phyloP scores from a whole-genome alignment of 305 asterid genomes.

The Fraxinus baroniana region DNA sequence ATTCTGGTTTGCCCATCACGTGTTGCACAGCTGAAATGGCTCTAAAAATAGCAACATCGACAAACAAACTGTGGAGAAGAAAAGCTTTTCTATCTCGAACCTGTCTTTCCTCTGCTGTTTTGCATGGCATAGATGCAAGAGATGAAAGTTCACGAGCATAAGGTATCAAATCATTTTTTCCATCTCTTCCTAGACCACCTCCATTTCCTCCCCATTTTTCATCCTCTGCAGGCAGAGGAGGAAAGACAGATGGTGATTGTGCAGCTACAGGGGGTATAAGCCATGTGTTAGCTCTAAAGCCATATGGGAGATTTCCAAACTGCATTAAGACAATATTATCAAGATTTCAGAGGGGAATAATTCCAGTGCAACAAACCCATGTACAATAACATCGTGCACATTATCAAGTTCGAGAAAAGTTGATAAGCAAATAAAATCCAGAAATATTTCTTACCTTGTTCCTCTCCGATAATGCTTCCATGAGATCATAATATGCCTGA shows the following conservation, averaged over 20 bases:
- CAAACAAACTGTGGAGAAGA: constrained; percentile 89
- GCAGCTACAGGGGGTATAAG: constrained; percentile 90
- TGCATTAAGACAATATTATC: constrained; percentile 38
- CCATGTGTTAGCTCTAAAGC: constrained; percentile 97
- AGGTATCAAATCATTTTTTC: constrained; percentile 76
- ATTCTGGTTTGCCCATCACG: constrained; percentile 60
- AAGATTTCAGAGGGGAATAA: not conserved
- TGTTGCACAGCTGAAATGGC: constrained; percentile 71
- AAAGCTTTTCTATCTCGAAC: constrained; percentile 90
- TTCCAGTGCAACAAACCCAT: constrained; percentile 14
- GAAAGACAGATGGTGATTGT: constrained; percentile 65
- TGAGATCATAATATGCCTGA: constrained; percentile 90
- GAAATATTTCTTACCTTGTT: constrained; percentile 64
- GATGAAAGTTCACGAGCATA: constrained; percentile 70
- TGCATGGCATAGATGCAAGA: constrained; percentile 95
- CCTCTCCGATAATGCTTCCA: constrained; percentile 89
- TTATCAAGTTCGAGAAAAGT: constrained; percentile 1
- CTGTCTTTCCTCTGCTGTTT: constrained; percentile 96
- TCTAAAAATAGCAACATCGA: constrained; percentile 91
- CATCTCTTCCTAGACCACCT: constrained; percentile 96
- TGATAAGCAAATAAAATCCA: constrained; percentile 5
- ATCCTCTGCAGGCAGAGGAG: constrained; percentile 83
- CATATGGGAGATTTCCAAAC: constrained; percentile 93
- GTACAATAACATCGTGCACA: constrained; percentile 13
- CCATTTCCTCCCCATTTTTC: constrained; percentile 98